Evolutionary conservation across 768 basidiomycete species (phyloP).

Genomic region (Suillus fuscotomentosus): DNA sequence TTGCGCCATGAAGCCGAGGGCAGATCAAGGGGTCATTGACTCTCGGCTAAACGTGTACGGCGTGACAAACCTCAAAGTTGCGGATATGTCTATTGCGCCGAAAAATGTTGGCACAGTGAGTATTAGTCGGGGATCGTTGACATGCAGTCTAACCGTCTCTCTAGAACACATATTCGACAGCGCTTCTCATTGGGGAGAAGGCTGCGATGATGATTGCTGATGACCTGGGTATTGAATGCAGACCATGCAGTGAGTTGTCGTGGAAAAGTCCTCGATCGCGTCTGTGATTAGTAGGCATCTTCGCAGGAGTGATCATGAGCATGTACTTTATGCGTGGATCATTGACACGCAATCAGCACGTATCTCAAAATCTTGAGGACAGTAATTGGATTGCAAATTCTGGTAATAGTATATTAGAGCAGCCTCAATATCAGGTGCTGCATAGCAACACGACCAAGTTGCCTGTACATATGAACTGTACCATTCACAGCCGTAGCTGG

Average conservation of each 20-base stretch:
- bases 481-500: no score
- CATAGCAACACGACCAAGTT: no score
- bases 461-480: no score
- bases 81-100: background rate
- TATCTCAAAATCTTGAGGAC: background rate
- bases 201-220: background rate
- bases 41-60: background rate
- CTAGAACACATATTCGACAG: background rate
- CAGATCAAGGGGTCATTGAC: background rate
- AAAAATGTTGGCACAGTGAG: background rate
- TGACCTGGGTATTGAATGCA: background rate
- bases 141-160: background rate
- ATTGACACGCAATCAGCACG: background rate
- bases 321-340: background rate
- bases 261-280: background rate
- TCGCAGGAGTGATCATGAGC: background rate
- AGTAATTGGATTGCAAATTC: background rate
- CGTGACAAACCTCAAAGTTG: background rate
- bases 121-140: background rate
- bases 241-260: background rate
- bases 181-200: background rate
- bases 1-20: background rate
- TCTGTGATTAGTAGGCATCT: background rate
- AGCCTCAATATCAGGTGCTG: no score
- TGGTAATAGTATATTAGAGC: no score